Base-by-base conservation (phyloP, 2,329 filamentous ascomycete genomes). In the Raffaelea albimanens region DNA sequence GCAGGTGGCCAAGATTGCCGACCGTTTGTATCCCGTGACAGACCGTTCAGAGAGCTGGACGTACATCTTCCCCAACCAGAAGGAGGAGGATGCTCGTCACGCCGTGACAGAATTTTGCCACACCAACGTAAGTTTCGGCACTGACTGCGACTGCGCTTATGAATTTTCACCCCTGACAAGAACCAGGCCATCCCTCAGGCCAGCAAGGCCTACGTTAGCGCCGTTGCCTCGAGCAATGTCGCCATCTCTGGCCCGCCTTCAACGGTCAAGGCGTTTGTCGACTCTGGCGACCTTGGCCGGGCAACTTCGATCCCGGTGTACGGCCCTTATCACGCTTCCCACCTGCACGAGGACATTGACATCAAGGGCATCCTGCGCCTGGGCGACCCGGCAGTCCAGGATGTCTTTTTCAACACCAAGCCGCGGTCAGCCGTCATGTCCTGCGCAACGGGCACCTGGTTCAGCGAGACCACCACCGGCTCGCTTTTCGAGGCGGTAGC, bases 31-130 rank as follows among this genome's bases (percentile, higher is more conserved):
- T 52, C 65, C 67, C 7, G 54, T 64, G 8, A 53, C 44, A 20
- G 65, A 65, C n/a, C 59, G 59, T 36, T 76, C 76, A 16, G 72
- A 80, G 53, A 75, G 76, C 57, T 87, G 83, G 83, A 83, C 82
- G 8, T 79, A 76, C 49, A 76, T 85, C 52, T 70, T 85, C 46
- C 69, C 79, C n/a, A 73, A 71, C 40, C 66, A 73, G 40, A 70
- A 67, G 40, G 73, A 80, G 53, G 61, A 68, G 33, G 67, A 72
- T 19, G 75, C 70, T 67, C 55, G 64, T 63, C 39, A 67, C 70
- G 14, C 66, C 85, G 10, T 64, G 8, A 11, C 63, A 40, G 67
- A 70, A n/a, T 85, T 84, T 64, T 75, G 84, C 61, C 60, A 67
- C 50, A 62, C 70, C 41, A 71, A 75, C 55, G 73, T 76, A 55